These are phyloP conservation scores for Neophaeococcomyces aloes DNA, from an alignment of 2,329 filamentous ascomycete genomes.

Conservation along the genomic window DNA sequence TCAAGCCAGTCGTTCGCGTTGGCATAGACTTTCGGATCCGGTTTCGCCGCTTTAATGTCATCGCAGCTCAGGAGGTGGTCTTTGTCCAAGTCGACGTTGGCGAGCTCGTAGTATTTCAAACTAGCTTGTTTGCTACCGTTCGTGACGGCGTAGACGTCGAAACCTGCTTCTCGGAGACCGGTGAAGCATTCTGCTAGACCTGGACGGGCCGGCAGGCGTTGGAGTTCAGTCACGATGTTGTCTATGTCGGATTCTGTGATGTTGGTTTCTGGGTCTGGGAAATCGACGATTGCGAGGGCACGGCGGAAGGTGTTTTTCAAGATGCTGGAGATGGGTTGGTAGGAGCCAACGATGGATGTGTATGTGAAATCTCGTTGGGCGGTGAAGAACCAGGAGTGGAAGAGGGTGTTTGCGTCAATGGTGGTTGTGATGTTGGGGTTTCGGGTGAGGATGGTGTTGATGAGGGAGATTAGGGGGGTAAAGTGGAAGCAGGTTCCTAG, in stretches of 20 bases:
- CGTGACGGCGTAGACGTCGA: neutral
- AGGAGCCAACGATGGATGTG: neutral
- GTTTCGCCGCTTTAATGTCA: slow-evolving; percentile 1
- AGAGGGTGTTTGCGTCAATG: neutral
- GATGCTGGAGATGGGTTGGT: slow-evolving; percentile 2
- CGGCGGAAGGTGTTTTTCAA: neutral
- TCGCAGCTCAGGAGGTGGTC: neutral
- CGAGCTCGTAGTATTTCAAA: slow-evolving; percentile 1
- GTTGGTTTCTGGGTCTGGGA: neutral
- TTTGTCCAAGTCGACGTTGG: neutral
- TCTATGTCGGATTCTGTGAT: neutral
- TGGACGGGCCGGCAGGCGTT: neutral
- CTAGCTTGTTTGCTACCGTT: neutral
- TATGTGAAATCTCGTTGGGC: slow-evolving; percentile 3
- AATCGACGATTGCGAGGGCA: neutral
- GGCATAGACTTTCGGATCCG: neutral
- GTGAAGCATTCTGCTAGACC: neutral
- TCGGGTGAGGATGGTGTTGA: neutral
- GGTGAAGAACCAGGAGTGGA: slow-evolving; percentile 5
- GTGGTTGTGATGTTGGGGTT: neutral
- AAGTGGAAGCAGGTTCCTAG: slow-evolving; percentile 5
- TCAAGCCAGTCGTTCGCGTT: neutral
- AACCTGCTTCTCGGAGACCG: neutral
- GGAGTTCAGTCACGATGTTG: neutral
- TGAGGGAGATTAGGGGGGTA: neutral